Conservation (phyloP, 73 alveolate species). For the Symbiodinium natans region DNA sequence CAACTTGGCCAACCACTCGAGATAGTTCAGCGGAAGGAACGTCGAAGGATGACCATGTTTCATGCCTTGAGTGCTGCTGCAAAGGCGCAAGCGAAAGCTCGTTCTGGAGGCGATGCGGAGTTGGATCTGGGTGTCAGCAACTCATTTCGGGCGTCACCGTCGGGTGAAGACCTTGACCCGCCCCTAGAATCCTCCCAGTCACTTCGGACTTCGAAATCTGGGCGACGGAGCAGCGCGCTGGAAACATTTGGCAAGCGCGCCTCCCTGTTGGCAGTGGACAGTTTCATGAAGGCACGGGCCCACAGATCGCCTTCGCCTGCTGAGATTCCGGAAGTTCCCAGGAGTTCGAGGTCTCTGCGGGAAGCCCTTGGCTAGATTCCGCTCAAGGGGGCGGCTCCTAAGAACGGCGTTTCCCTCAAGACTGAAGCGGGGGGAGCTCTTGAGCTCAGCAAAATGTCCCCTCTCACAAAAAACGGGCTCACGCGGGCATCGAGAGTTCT, state of each 20-base stretch:
- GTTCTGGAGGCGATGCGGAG: neutral
- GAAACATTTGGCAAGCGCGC: neutral
- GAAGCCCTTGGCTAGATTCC: neutral
- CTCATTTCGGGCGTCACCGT: neutral
- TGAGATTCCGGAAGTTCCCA: neutral
- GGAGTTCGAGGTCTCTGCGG: neutral
- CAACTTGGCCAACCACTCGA: neutral
- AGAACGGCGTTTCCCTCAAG: neutral
- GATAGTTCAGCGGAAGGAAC: neutral
- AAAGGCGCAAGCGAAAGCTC: neutral
- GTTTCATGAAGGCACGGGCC: neutral
- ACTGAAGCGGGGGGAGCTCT: neutral
- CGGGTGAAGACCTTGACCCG: neutral
- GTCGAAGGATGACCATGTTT: neutral
- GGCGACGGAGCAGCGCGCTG: neutral
- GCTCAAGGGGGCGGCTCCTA: too few species aligned
- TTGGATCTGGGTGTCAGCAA: neutral
- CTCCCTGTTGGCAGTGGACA: neutral
- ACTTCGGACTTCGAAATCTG: neutral
- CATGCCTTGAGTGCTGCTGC: neutral
- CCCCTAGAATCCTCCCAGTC: neutral
- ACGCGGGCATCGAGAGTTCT: too few species aligned
- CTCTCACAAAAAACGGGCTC: too few species aligned
- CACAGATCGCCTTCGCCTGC: too few species aligned
- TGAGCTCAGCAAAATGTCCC: too few species aligned